Evolutionary conservation across 139 green algal genomes (phyloP).

Genomic region (Chara braunii): DNA sequence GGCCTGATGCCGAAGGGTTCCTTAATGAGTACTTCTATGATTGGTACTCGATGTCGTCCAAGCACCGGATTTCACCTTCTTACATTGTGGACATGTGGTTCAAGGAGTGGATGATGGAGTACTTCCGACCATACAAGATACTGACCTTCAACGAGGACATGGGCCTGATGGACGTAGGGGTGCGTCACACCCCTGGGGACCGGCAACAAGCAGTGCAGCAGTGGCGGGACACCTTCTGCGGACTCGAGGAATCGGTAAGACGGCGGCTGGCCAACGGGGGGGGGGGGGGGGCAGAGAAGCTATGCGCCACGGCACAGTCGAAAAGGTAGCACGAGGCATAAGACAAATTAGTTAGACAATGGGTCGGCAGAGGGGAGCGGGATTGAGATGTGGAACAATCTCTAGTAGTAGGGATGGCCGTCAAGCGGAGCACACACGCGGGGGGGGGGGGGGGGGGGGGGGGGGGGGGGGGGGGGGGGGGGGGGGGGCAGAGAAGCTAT

Average conservation of each 20-base stretch:
- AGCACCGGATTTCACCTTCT: constrained; percentile 21
- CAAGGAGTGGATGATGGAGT: constrained; percentile 37
- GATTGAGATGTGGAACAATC: too few species aligned
- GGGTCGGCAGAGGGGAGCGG: too few species aligned
- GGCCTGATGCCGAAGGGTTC: constrained; percentile 11
- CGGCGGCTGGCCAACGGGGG: too few species aligned
- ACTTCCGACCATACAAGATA: constrained; percentile 26
- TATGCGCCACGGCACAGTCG: too few species aligned
- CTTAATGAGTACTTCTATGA: constrained; percentile 34
- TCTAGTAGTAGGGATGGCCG: too few species aligned
- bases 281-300: too few species aligned
- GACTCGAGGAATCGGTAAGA: constrained; percentile 17
- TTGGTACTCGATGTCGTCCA: constrained; percentile 16
- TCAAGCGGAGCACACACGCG: too few species aligned
- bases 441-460: too few species aligned
- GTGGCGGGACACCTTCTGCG: constrained; percentile 26
- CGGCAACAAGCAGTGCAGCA: constrained; percentile 28
- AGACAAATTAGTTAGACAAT: too few species aligned
- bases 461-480: too few species aligned
- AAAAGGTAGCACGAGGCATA: too few species aligned
- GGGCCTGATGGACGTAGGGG: constrained; percentile 10
- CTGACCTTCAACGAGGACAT: constrained; percentile 13
- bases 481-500: too few species aligned
- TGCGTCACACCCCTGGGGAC: constrained; percentile 19
- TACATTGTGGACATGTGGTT: constrained; percentile 39